Base-by-base conservation (phyloP, 345 rosid genomes). In the Laguncularia racemosa region DNA sequence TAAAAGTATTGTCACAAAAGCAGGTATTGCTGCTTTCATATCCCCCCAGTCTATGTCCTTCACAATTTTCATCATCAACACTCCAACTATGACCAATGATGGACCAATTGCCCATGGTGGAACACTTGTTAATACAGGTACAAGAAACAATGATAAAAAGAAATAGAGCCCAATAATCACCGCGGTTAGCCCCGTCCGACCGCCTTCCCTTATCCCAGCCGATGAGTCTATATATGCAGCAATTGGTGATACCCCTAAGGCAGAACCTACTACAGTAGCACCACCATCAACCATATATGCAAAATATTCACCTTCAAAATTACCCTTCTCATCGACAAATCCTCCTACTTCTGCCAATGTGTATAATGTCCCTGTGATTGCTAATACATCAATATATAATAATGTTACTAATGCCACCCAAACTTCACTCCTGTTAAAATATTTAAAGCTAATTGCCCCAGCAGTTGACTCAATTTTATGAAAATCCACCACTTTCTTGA, bases 31-130 rank as follows among this genome's bases (percentile, higher is more conserved):
- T 51, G 84, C 89, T 60, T 78, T 84, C 43, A 76, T 69, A 59
- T 83, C 73, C 5, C 44, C 86, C 96, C 96, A 89, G 12, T 81
- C 58, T 3, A 92, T 81, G 43, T 81, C 87, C 73, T 79, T 89
- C 56, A 77, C 83, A 62, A 81, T 89, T 73, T 76, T 86, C 87
- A 86, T 89, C 96, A 83, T 92, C 95, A 86, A 57, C 58, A 84
- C 83, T 45, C 98, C 98, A 55, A 89, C 95, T 63, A 83, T 73
- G 20, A 86, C 87, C 11, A 92, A 65, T 12, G 96, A 84, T 8
- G 96, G 95, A 14, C 96, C 96, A 20, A 86, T 76, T 3, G 98
- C 98, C 98, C 96, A 91, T 11, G 88, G 83, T 7, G 98, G 98
- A 6, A 91, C 95, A 54, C 75, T 89, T 2, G 65, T 77, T 47